Base-by-base conservation (phyloP, 305 asterid species). In the Euphrasia arctica region DNA sequence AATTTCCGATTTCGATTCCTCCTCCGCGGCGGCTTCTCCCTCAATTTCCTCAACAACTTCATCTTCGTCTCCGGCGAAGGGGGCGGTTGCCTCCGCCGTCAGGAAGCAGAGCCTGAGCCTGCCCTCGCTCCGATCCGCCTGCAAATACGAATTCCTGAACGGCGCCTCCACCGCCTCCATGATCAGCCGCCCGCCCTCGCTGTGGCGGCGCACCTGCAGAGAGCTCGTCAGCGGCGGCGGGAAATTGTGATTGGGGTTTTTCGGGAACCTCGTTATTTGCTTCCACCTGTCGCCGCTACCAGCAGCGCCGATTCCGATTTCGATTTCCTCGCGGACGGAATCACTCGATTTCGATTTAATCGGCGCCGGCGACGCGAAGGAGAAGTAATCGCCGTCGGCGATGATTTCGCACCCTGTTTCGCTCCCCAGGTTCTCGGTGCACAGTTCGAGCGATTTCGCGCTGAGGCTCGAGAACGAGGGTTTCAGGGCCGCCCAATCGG, bases 221-320 rank as follows among this genome's bases (percentile, higher is more conserved):
- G 89, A 75, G 62, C 72, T 74, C 15, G 91, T 80, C 77, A 91
- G 77, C 32, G 90, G 96, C 62, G 97, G 97, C 27, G 96, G 96
- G 69, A 84, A 81, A 14, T 3, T 27, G 52, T 32, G 57, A 48
- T 29, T 61, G 28, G 54, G 42, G 52, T 22, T 6, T 10, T 10
- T 14, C 0, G 18, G 9, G 8, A 64, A 11, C 8, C n/a, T 27
- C 10, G 31, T 18, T 8, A 9, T 18, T 2, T 11, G 32, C 0
- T 54, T 4, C 31, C 54, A 49, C 42, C 2, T 6, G 7, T 36
- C 42, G 42, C 9, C 1, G 14, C 14, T n/a, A 9, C 13, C 49
- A 2, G n/a, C n/a, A n/a, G 1, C 15, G 57, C 32, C 56, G 31
- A 41, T 14, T 39, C 64, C 64, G 31, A 18, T 18, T 18, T 18